Evolutionary conservation across 2,329 filamentous ascomycete species (phyloP).

Genomic region (Cladophialophora bantiana): DNA sequence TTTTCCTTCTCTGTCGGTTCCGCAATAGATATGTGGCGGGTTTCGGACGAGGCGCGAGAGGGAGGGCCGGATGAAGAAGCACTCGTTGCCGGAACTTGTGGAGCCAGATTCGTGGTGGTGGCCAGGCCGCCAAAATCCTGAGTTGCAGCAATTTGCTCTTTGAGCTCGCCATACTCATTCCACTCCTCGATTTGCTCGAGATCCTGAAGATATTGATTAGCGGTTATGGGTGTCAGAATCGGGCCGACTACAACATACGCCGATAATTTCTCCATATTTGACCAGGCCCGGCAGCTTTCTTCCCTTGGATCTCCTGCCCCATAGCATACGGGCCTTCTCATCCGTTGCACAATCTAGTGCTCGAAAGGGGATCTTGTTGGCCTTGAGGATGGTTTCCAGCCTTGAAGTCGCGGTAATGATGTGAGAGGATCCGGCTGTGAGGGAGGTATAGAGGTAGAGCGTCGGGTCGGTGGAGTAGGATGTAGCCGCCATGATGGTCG

Average conservation of each 20-base stretch:
- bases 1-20: conserved; percentile 36
- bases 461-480: conserved; percentile 63
- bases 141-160: conserved; percentile 72
- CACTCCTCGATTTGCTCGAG: conserved; percentile 95
- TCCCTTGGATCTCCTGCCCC: conserved; percentile 82
- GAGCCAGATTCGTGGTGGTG: conserved; percentile 18
- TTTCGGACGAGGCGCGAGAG: conserved; percentile 42
- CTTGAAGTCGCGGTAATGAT: conserved; percentile 96
- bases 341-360: conserved; percentile 91
- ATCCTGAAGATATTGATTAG: conserved; percentile 65
- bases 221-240: not conserved
- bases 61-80: conserved; percentile 47
- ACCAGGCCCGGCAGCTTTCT: conserved; percentile 89
- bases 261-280: conserved; percentile 83
- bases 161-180: conserved; percentile 98
- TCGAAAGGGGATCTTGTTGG: conserved; percentile 92
- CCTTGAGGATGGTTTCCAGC: conserved; percentile 93
- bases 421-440: conserved; percentile 93
- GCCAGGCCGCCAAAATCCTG: conserved; percentile 43
- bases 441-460: conserved; percentile 93
- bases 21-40: conserved; percentile 35
- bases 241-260: conserved; percentile 64
- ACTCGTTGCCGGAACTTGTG: conserved; percentile 40
- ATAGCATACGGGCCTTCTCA: conserved; percentile 85
- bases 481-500: conserved; percentile 31